These are phyloP conservation scores for Gnomoniopsis smithogilvyi DNA, from an alignment of 2,329 filamentous ascomycete species.

Conservation along the genomic window DNA sequence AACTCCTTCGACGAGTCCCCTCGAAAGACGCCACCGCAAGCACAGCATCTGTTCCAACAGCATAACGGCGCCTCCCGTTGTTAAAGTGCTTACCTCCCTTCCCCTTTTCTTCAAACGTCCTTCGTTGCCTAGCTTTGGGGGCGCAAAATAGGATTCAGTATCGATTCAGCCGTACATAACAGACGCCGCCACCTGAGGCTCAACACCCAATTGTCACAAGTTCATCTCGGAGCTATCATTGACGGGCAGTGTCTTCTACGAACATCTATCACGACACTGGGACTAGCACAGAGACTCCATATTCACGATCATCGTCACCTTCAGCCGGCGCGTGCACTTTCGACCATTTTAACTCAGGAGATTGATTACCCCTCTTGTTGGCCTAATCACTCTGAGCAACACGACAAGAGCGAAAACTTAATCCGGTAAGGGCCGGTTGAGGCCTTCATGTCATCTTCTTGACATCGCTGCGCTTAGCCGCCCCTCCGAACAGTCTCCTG, in stretches of 20 bases:
- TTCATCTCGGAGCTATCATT: not conserved
- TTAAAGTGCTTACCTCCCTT: not conserved
- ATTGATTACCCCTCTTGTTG: not conserved
- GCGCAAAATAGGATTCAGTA: not conserved
- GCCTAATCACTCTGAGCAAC: not conserved
- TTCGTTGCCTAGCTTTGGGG: slow-evolving; percentile 13
- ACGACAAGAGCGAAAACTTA: not conserved
- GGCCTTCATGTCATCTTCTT: slow-evolving; percentile 6
- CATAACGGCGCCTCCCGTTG: slow-evolving; percentile 2
- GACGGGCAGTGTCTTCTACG: not conserved
- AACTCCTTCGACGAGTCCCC: not conserved
- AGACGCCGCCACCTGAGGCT: not conserved
- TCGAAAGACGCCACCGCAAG: slow-evolving; percentile 5
- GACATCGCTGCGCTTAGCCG: slow-evolving; percentile 14
- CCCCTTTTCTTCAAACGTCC: slow-evolving; percentile 6
- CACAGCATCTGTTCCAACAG: not conserved
- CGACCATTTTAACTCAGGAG: too few relatives aligned
- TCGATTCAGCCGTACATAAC: slow-evolving; percentile 3
- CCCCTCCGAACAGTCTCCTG: not conserved
- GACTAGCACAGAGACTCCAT: not conserved
- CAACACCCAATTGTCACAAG: not conserved
- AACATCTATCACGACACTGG: not conserved
- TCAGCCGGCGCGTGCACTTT: too few relatives aligned
- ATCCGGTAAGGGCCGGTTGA: not conserved
- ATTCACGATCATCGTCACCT: too few relatives aligned